A percentile compares a stretch with the other conserved stretches of the same genome.
phyloP scores from a whole-genome alignment of 2,329 filamentous ascomycete genomes.

The Mycocentrospora acerina region DNA sequence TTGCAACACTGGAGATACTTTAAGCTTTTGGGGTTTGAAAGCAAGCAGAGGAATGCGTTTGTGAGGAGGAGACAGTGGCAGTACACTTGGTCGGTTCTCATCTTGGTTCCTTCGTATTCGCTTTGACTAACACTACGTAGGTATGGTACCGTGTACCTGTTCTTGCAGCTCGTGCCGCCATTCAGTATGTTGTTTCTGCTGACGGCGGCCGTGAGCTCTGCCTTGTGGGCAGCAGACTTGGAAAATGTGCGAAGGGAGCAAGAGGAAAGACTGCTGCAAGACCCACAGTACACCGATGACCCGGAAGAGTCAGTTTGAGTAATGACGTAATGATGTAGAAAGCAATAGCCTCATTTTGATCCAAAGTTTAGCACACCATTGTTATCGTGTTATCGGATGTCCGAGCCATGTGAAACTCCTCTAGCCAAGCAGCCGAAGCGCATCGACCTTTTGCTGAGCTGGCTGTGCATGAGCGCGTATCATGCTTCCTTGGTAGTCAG shows the following conservation, averaged over 20 bases:
- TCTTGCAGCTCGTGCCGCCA: slow-evolving; percentile 83
- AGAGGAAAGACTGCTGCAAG: slow-evolving; percentile 20
- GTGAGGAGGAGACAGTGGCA: slow-evolving; percentile 71
- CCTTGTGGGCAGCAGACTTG: slow-evolving; percentile 79
- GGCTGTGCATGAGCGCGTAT: too few species aligned
- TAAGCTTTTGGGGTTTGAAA: slow-evolving; percentile 72
- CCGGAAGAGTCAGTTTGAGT: slow-evolving; percentile 22
- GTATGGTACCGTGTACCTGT: slow-evolving; percentile 82
- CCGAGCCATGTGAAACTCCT: too few species aligned
- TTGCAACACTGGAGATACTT: slow-evolving; percentile 92
- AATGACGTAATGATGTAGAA: too few species aligned
- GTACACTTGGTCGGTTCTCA: slow-evolving; percentile 69
- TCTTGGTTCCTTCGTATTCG: background rate
- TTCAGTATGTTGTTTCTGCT: slow-evolving; percentile 93
- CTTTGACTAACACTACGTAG: slow-evolving; percentile 36
- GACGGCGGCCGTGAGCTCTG: slow-evolving; percentile 81
- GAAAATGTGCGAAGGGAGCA: slow-evolving; percentile 51
- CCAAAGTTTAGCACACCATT: too few species aligned
- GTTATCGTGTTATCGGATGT: too few species aligned
- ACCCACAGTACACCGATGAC: slow-evolving; percentile 35
- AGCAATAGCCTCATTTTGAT: too few species aligned
- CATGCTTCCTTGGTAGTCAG: too few species aligned
- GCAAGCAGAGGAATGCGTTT: slow-evolving; percentile 71
- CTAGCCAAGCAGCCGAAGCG: too few species aligned
- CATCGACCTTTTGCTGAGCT: too few species aligned